These are phyloP conservation scores for Lactarius psammicola DNA, from an alignment of 768 basidiomycete species.

Conservation along the genomic window DNA sequence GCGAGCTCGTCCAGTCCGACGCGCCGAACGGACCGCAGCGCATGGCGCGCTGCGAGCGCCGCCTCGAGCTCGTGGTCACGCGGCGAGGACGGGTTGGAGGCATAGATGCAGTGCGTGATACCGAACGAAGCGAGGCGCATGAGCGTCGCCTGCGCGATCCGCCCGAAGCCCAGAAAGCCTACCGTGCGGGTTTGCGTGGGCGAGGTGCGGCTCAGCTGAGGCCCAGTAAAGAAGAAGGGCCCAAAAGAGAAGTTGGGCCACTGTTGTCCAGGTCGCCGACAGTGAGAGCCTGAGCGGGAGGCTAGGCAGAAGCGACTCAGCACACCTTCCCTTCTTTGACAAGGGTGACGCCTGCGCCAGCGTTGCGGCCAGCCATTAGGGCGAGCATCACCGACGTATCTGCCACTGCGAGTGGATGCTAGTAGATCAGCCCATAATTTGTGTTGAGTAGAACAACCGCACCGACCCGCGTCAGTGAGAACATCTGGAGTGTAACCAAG, in stretches of 20 bases:
- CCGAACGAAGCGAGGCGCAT: constrained; percentile 80
- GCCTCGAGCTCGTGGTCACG: constrained; percentile 42
- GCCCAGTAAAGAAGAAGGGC: constrained; percentile 84
- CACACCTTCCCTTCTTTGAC: constrained; percentile 70
- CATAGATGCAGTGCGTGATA: constrained; percentile 69
- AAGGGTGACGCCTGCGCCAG: constrained; percentile 56
- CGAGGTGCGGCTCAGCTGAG: constrained; percentile 61
- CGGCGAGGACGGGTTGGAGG: constrained; percentile 52
- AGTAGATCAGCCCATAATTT: background rate
- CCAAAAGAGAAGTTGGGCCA: constrained; percentile 82
- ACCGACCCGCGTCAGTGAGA: constrained; percentile 81
- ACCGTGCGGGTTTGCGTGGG: constrained; percentile 59
- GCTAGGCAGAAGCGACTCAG: constrained; percentile 2
- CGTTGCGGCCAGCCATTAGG: constrained; percentile 90
- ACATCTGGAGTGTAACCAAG: constrained; percentile 94
- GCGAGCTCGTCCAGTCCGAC: constrained; percentile 72
- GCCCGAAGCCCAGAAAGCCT: constrained; percentile 93
- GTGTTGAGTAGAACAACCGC: background rate
- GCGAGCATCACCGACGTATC: constrained; percentile 88
- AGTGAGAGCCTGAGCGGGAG: background rate
- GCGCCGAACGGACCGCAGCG: constrained; percentile 44
- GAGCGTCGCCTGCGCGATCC: constrained; percentile 86
- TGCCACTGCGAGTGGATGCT: constrained; percentile 68
- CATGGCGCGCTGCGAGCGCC: constrained; percentile 34
- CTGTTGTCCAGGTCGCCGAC: constrained; percentile 37